Conservation (phyloP, 2,329 filamentous ascomycete genomes). For the Penicillium olsonii region DNA sequence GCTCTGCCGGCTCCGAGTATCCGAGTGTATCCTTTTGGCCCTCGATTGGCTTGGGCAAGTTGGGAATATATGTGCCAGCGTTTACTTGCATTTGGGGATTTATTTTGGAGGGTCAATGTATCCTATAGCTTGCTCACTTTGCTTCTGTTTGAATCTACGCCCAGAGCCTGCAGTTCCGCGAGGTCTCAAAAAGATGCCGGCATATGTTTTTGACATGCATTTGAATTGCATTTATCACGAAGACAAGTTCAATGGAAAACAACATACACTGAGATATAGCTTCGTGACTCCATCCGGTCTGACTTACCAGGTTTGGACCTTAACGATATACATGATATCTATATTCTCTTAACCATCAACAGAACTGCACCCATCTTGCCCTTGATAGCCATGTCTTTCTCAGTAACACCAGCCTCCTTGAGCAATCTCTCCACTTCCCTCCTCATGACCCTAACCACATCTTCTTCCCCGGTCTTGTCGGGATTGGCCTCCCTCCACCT, state of each 20-base stretch:
- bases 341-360: conserved; percentile 15
- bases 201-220: conserved; percentile 19
- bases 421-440: conserved; percentile 23
- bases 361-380: conserved; percentile 19
- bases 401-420: conserved; percentile 25
- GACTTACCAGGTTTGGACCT: no score
- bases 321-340: neutral
- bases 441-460: conserved; percentile 32
- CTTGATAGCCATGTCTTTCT: conserved; percentile 26
- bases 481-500: conserved; percentile 45
- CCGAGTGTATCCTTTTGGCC: neutral
- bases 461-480: conserved; percentile 37
- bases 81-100: conserved; percentile 10
- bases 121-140: neutral
- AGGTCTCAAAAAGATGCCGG: conserved; percentile 16
- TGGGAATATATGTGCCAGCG: conserved; percentile 2
- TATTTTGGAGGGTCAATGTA: neutral
- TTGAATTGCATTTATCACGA: conserved; percentile 21
- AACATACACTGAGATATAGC: neutral
- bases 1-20: conserved; percentile 10
- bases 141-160: conserved; percentile 6
- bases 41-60: conserved; percentile 1
- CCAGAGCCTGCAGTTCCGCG: neutral
- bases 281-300: neutral
- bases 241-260: conserved; percentile 21